Percentiles rank a stretch among this genome's conserved stretches.
Evolutionary conservation across 441 rosid genomes (phyloP).

Genomic region (Euphorbia schlechtendalii): DNA sequence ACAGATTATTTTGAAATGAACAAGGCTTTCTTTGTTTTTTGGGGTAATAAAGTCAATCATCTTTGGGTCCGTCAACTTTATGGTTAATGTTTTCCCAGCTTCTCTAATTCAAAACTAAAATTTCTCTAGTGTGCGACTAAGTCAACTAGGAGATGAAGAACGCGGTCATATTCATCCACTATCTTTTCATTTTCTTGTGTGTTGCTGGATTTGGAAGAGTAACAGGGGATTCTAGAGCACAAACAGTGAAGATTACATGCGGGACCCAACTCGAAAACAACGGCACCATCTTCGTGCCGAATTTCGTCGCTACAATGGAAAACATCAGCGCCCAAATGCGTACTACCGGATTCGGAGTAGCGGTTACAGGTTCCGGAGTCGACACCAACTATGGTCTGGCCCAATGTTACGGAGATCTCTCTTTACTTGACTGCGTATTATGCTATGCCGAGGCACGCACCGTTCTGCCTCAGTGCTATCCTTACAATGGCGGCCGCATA

Average conservation of each 20-base stretch:
- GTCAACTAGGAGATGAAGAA: constrained; percentile 24
- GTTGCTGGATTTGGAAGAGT: constrained; percentile 23
- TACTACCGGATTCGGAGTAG: constrained; percentile 45
- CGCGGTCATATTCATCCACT: background rate
- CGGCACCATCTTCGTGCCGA: constrained; percentile 48
- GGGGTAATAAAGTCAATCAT: background rate
- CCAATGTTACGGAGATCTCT: constrained; percentile 87
- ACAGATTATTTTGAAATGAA: no score
- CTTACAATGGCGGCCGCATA: constrained; percentile 63
- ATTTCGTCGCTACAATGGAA: constrained; percentile 72
- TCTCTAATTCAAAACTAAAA: constrained; percentile 11
- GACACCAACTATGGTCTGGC: constrained; percentile 69
- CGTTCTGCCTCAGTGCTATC: constrained; percentile 83
- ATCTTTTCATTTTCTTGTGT: constrained; percentile 12
- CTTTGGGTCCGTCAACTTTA: background rate
- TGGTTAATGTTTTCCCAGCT: background rate
- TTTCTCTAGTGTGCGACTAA: background rate
- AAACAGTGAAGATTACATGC: constrained; percentile 39
- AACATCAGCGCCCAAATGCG: constrained; percentile 63
- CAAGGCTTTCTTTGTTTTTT: no score
- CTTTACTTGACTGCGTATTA: constrained; percentile 67
- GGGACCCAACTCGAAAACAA: constrained; percentile 51
- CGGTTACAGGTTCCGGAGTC: constrained; percentile 64
- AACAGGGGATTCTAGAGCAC: constrained; percentile 53
- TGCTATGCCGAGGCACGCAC: constrained; percentile 91